Evolutionary conservation across 768 basidiomycete species (phyloP).

Genomic region (Pisolithus orientalis): DNA sequence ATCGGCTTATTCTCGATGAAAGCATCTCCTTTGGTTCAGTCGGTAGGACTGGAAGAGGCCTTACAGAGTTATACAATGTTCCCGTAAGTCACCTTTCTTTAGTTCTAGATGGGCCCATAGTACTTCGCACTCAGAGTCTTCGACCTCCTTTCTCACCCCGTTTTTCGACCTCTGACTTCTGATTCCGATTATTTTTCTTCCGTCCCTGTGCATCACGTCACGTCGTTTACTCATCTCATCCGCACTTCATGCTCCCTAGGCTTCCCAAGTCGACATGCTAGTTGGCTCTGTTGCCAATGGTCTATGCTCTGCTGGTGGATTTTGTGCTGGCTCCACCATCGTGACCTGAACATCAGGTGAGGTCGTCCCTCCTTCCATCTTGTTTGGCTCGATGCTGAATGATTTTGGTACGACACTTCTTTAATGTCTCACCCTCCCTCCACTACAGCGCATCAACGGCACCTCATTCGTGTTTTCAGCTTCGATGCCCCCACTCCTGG

Average conservation of each 20-base stretch:
- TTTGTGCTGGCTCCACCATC: slow-evolving; percentile 82
- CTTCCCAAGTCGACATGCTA: slow-evolving; percentile 90
- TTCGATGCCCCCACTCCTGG: slow-evolving; percentile 83
- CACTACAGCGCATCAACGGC: slow-evolving; percentile 81
- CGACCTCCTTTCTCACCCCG: too few relatives aligned
- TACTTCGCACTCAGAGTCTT: neutral
- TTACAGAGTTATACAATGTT: slow-evolving; percentile 93
- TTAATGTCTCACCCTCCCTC: neutral
- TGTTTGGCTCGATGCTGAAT: neutral
- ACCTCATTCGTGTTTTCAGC: slow-evolving; percentile 96
- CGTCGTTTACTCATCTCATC: neutral
- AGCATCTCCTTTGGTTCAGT: slow-evolving; percentile 89
- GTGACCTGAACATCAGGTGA: slow-evolving; percentile 88
- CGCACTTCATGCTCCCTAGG: slow-evolving; percentile 37
- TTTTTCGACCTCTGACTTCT: neutral
- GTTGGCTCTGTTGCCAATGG: slow-evolving; percentile 84
- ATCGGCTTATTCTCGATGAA: slow-evolving; percentile 91
- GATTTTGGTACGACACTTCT: neutral
- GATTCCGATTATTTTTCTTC: neutral
- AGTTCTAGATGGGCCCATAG: neutral
- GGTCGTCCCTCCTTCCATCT: neutral
- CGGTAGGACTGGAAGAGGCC: slow-evolving; percentile 87
- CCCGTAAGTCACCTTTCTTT: slow-evolving; percentile 47
- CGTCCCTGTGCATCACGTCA: neutral
- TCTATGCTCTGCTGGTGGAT: slow-evolving; percentile 82